Evolutionary conservation across 2,329 filamentous ascomycete genomes (phyloP), one percentile per base, ranked within the genome.

Genomic region (Cytospora chrysosperma): DNA sequence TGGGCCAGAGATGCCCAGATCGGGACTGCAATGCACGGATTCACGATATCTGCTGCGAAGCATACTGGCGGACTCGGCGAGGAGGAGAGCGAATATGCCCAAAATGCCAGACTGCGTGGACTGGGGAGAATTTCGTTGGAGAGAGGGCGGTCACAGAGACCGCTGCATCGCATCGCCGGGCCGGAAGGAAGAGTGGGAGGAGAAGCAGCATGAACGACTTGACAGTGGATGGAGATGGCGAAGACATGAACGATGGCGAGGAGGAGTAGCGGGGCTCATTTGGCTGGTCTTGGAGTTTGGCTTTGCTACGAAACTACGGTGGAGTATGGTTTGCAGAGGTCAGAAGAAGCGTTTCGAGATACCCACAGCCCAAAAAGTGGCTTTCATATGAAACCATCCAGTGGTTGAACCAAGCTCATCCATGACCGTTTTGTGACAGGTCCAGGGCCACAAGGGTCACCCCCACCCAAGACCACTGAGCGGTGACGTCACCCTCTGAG

Each of bases 1-100:
- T 90, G 67, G 93, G 93, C 0, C 85, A 93, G 80, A 84, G 93
- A 61, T 97, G 93, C 75, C 75, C 81, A 2, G 83, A 90, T 65
- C 76, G 83, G 43, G 82, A 87, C 24, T 97, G 93, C 73, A 79
- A 76, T 32, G 82, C 87, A 13, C 82, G 93, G 13, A 75, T 97
- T 19, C 93, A 97, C 74, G 85, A 93, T 67, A 86, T 88, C 57
- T 97, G 93, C 74, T 82, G 86, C 62, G 83, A 86, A 15, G 87
- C 85, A 30, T 92, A 89, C 74, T 96, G 92, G 81, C 82, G 89
- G 24, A 84, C 86, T 49, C 82, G 85, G 66, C 77, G 83, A 61
- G 58, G 50, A 10, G 61, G 56, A 12, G 81, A 81, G 1, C 83
- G 83, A 65, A 82, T 80, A 50, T 96, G 92, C 71, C 89, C 90